Base-by-base conservation (phyloP, 2,329 filamentous ascomycete genomes). In the Sclerotinia glacialis region DNA sequence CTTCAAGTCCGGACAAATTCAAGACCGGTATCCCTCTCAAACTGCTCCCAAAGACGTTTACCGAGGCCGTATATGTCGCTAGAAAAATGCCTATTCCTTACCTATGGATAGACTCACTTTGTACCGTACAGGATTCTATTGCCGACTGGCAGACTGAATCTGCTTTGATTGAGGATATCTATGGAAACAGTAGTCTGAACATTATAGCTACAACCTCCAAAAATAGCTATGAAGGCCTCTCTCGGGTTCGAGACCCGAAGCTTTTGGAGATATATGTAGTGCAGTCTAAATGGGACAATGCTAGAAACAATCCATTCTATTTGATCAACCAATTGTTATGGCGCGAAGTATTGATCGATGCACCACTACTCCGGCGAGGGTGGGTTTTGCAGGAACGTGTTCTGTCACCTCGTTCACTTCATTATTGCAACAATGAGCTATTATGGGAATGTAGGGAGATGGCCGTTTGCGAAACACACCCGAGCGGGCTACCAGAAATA, bases 371-470 rank as follows among this genome's bases (percentile, higher is more conserved):
- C 7, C 1, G 26, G 6, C 64, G 71, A 44, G 71, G 67, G 5
- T 73, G 71, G 71, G 61, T 67, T 31, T 47, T 71, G 14, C 71
- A 73, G 64, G 71, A 73, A 44, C 28, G 49, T 37, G 18, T 67
- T 21, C 47, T 72, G 23, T 68, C 71, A 8, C 62, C 64, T 50
- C 50, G 71, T 6, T 69, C 64, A 12, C n/a, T 72, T 6, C 58
- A 69, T 47, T 71, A 46, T 49, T 40, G 55, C 21, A 16, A 67
- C 5, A 9, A 49, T 26, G 34, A 69, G 31, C 14, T 69, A 44
- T 23, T 67, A 12, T 69, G 67, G 67, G 59, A 69, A 55, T 69
- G 65, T 7, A 62, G 58, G 31, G 37, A 52, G 34, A 42, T 26
- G 26, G n/a, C 3, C 2, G 23, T 21, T 7, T 63, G 44, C 16